phyloP scores from a whole-genome alignment of 2,329 filamentous ascomycete species.

The Teratosphaeria viscida region DNA sequence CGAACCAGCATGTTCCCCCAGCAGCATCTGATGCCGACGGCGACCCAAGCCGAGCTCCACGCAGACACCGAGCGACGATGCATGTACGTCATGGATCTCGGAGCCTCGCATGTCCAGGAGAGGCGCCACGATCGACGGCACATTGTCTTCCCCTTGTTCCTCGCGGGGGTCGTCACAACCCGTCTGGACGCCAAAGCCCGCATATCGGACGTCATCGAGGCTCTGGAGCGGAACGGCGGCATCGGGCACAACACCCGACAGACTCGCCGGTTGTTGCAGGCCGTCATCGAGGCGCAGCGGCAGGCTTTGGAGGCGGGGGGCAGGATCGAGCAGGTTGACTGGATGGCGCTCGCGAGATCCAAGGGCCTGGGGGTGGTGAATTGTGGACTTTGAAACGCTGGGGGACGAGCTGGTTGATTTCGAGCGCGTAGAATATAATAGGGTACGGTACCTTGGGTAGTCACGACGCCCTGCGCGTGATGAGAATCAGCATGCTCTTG shows the following conservation, averaged over 20 bases:
- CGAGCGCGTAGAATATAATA: too few species aligned
- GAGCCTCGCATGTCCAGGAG: constrained; percentile 29
- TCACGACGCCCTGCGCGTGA: too few species aligned
- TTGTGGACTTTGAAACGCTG: constrained; percentile 35
- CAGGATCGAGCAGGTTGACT: constrained; percentile 38
- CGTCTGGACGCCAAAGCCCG: constrained; percentile 34
- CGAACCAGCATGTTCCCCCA: constrained; percentile 44
- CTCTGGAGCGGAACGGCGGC: constrained; percentile 34
- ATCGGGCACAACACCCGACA: constrained; percentile 40
- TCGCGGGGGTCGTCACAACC: constrained; percentile 38
- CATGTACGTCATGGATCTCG: constrained; percentile 35
- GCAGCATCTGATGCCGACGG: constrained; percentile 33
- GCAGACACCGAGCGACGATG: constrained; percentile 37
- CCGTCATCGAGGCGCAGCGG: constrained; percentile 40
- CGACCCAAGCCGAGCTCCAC: constrained; percentile 21
- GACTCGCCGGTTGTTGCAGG: constrained; percentile 36
- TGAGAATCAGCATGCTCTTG: too few species aligned
- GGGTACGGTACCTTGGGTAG: too few species aligned
- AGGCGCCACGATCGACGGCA: constrained; percentile 35
- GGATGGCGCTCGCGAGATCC: constrained; percentile 38
- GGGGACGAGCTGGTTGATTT: neutral
- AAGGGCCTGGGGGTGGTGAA: constrained; percentile 40
- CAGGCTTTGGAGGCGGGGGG: constrained; percentile 30
- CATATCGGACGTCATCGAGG: constrained; percentile 40
- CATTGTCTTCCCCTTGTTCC: constrained; percentile 44